A percentile compares a stretch with the other conserved stretches of the same genome.
phyloP scores from a whole-genome alignment of 176 grass and related monocot genomes.

The Phragmites australis region DNA sequence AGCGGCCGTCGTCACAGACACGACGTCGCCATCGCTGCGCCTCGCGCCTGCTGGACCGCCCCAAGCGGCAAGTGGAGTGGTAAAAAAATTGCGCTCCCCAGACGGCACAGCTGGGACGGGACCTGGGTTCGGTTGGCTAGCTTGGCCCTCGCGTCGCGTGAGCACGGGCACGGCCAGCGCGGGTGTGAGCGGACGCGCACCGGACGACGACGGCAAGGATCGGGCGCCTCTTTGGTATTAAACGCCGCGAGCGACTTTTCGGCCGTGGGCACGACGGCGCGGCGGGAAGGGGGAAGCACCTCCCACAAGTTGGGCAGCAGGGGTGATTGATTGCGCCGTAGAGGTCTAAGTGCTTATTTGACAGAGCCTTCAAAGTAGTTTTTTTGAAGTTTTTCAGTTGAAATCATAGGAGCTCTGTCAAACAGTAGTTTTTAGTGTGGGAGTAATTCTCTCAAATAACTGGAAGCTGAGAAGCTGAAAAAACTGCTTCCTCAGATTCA shows the following conservation, averaged over 20 bases:
- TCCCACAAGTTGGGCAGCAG: constrained; percentile 17
- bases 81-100: background rate
- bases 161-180: too few relatives aligned
- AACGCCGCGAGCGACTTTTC: background rate
- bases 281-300: background rate
- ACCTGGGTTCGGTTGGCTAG: background rate
- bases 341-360: too few relatives aligned
- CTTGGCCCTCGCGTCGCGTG: too few relatives aligned
- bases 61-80: background rate
- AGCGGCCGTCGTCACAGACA: background rate
- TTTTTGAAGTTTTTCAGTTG: too few relatives aligned
- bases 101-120: too few relatives aligned
- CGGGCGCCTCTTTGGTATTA: background rate
- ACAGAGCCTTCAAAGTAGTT: too few relatives aligned
- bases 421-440: too few relatives aligned
- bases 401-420: too few relatives aligned
- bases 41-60: background rate
- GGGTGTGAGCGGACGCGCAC: background rate
- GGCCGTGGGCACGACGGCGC: background rate
- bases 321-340: background rate
- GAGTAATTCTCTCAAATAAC: too few relatives aligned
- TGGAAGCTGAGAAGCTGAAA: too few relatives aligned
- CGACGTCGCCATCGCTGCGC: constrained; percentile 9
- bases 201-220: background rate
- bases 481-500: too few relatives aligned